Evolutionary conservation across 371 early-diverging fungal genomes (phyloP).

Genomic region (Thermomucor indicae-seudaticae): DNA sequence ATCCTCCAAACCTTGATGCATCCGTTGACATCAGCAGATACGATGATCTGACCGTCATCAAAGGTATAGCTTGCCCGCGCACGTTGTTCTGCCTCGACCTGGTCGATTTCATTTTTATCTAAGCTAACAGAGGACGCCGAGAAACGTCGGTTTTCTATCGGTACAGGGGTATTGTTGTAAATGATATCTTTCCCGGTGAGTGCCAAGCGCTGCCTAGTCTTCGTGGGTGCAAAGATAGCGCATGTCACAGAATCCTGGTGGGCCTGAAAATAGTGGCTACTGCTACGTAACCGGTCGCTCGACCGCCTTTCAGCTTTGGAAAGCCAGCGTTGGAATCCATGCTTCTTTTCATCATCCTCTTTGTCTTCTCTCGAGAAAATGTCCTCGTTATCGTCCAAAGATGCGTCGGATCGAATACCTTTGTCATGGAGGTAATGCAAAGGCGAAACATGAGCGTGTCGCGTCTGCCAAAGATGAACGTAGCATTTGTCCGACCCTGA

Average conservation of each 20-base stretch:
- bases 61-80: constrained; percentile 22
- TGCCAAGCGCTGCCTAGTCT: constrained; percentile 53
- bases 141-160: not conserved
- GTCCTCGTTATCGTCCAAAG: no score
- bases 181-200: constrained; percentile 43
- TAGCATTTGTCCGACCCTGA: constrained; percentile 79
- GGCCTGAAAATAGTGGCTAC: constrained; percentile 39
- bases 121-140: no score
- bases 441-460: constrained; percentile 1
- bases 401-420: not conserved
- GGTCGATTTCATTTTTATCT: not conserved
- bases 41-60: constrained; percentile 58
- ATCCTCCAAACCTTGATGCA: constrained; percentile 64
- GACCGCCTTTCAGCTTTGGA: constrained; percentile 20
- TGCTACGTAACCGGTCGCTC: constrained; percentile 23
- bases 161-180: constrained; percentile 31
- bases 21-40: constrained; percentile 61
- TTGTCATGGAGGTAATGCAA: not conserved
- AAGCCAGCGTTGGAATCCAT: not conserved
- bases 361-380: not conserved
- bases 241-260: constrained; percentile 52
- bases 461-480: constrained; percentile 72
- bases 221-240: constrained; percentile 60
- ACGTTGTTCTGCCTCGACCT: not conserved
- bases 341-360: not conserved